These are phyloP conservation scores for Dactylis glomerata DNA, from an alignment of 176 grass and related monocot species.

Conservation along the genomic window DNA sequence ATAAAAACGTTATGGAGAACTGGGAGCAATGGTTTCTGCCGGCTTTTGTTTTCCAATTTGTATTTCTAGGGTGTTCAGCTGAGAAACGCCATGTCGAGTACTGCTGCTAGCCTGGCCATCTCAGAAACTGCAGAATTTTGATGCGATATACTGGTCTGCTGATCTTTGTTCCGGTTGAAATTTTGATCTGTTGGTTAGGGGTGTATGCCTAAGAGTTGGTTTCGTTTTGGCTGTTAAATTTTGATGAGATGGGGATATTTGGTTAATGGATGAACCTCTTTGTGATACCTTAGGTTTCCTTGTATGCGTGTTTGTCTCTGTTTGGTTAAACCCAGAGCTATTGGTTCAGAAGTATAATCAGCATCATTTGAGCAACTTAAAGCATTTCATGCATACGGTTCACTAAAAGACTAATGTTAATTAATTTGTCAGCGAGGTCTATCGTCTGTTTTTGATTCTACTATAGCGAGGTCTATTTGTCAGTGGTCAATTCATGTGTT, in stretches of 20 bases:
- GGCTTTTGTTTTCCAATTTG: neutral
- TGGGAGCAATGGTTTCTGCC: neutral
- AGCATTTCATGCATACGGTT: too few relatives aligned
- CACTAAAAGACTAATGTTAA: too few relatives aligned
- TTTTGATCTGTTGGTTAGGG: constrained; percentile 1
- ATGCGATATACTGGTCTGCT: neutral
- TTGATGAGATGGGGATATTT: neutral
- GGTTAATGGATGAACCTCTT: neutral
- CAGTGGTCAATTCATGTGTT: too few relatives aligned
- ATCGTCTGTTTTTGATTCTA: too few relatives aligned
- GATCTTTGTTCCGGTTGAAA: neutral
- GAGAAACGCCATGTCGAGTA: neutral
- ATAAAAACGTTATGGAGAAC: too few relatives aligned
- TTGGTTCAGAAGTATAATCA: too few relatives aligned
- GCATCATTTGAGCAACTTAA: too few relatives aligned
- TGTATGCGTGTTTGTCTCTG: too few relatives aligned
- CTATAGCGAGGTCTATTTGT: too few relatives aligned
- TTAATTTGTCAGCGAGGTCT: too few relatives aligned
- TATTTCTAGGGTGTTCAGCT: neutral
- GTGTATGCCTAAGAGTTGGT: neutral
- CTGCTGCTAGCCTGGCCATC: neutral
- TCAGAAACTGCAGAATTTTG: constrained; percentile 3
- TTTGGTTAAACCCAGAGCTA: too few relatives aligned
- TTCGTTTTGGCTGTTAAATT: neutral
- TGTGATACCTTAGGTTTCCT: too few relatives aligned